Percentiles rank a stretch among this genome's conserved stretches.
These are phyloP conservation scores for Boletus rubescentipes DNA, from an alignment of 768 basidiomycete species.

Conservation along the genomic window DNA sequence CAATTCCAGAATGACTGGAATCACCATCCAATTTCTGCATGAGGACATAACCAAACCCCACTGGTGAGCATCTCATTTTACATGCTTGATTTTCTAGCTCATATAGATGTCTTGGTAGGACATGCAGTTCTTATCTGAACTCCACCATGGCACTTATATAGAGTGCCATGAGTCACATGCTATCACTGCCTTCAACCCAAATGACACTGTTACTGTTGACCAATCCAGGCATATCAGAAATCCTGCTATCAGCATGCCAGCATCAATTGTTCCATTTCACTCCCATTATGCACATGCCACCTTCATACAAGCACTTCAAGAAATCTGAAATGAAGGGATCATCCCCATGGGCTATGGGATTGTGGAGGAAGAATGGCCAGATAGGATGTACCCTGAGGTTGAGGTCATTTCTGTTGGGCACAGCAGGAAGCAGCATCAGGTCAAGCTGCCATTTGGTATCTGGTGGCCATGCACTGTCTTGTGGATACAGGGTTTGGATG, in stretches of 20 bases:
- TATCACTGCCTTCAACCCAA: too few relatives aligned
- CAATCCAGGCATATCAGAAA: neutral
- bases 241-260: neutral
- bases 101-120: neutral
- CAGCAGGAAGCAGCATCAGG: neutral
- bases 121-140: neutral
- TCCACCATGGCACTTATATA: neutral
- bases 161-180: neutral
- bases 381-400: neutral
- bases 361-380: constrained; percentile 1
- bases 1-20: too few relatives aligned
- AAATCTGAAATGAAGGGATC: neutral
- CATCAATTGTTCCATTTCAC: neutral
- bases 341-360: constrained; percentile 9
- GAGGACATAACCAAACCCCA: too few relatives aligned
- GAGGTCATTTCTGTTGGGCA: constrained; percentile 5
- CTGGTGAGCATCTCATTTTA: too few relatives aligned
- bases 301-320: neutral
- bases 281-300: neutral
- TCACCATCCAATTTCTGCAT: too few relatives aligned
- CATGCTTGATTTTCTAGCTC: too few relatives aligned
- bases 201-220: neutral
- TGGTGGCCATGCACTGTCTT: constrained; percentile 6
- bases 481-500: constrained; percentile 10
- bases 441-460: neutral